Evolutionary conservation across 495 filamentous ascomycete species (phyloP), one percentile per base, ranked within the genome.

Genomic region (Evernia prunastri): DNA sequence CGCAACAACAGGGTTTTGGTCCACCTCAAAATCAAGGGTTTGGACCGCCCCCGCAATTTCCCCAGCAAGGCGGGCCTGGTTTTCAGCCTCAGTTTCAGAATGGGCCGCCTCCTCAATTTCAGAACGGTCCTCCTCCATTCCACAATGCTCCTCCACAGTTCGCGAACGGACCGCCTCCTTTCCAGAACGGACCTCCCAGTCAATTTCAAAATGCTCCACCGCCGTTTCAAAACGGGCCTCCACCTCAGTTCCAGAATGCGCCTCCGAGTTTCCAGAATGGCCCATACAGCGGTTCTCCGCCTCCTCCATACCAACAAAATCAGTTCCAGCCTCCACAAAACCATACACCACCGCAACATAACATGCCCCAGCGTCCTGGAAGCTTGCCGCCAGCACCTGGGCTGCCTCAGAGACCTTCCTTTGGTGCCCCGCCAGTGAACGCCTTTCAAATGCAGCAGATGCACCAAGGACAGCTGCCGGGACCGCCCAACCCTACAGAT

Each of bases 381-480:
- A 83, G 78, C 64, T 67, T 87, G 45, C 83, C 85, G 1, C 65
- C 79, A 36, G 80, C 82, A 0, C 77, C 84, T 5, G 83, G 83
- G 59, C 77, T 90, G 25, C 87, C 87, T 2, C 85, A 88, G 68
- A 78, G 87, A 58, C 87, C 87, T 15, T 71, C 79, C 0, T 83
- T 87, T 66, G 80, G 78, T 61, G 81, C 81, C 2, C 82, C 84
- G 8, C 74, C 75, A 51, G 77, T 85, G 51, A 83, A 84, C 66
- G 74, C 80, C 12, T 81, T 79, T 63, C 83, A 85, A 62, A 81
- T 87, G 78, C 83, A 84, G 63, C 81, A 84, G 70, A 79, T 87
- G 78, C 86, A 89, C 70, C 79, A 82, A 77, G 84, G 85, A 37
- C 77, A 82, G 51, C 51, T 69, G 59, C 66, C 73, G 39, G 60